Percentiles rank a stretch among this genome's conserved stretches.
These are phyloP conservation scores for Pythium guiyangense DNA, from an alignment of 352 stramenopile genomes.

Conservation along the genomic window DNA sequence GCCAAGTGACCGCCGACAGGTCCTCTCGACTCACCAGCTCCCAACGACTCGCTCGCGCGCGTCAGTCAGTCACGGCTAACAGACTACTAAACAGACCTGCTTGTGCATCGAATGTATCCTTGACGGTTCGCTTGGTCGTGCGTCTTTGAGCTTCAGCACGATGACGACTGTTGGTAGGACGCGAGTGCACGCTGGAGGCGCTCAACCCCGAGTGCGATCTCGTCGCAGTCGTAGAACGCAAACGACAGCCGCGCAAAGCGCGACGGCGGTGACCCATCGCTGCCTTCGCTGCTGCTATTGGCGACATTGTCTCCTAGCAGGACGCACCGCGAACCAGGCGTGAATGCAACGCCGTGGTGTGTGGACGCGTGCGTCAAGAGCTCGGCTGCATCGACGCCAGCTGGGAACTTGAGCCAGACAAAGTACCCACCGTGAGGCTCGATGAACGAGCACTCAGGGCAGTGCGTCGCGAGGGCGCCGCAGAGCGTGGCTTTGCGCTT, in stretches of 20 bases:
- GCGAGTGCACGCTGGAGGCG: conserved; percentile 19
- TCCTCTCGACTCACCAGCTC: too few species aligned
- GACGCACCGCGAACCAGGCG: conserved; percentile 59
- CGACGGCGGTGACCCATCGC: conserved; percentile 18
- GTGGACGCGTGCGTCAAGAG: conserved; percentile 43
- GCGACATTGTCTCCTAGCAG: conserved; percentile 18
- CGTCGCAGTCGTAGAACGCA: conserved; percentile 74
- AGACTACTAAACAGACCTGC: too few species aligned
- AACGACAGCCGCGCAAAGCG: conserved; percentile 67
- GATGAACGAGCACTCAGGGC: conserved; percentile 39
- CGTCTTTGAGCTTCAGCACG: too few species aligned
- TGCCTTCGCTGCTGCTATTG: not conserved
- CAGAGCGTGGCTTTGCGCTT: conserved; percentile 47
- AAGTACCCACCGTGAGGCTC: conserved; percentile 82
- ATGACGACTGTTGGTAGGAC: not conserved
- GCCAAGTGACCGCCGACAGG: not conserved
- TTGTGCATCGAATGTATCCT: too few species aligned
- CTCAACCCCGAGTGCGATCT: conserved; percentile 59
- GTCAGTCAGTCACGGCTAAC: too few species aligned
- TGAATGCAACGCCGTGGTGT: conserved; percentile 74
- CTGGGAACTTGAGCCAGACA: conserved; percentile 66
- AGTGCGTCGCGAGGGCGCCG: conserved; percentile 32
- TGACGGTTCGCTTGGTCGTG: too few species aligned
- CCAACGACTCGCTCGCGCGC: too few species aligned
- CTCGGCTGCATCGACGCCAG: conserved; percentile 33